Conservation (phyloP, 2,329 filamentous ascomycete species). For the Epichloe bromicola region DNA sequence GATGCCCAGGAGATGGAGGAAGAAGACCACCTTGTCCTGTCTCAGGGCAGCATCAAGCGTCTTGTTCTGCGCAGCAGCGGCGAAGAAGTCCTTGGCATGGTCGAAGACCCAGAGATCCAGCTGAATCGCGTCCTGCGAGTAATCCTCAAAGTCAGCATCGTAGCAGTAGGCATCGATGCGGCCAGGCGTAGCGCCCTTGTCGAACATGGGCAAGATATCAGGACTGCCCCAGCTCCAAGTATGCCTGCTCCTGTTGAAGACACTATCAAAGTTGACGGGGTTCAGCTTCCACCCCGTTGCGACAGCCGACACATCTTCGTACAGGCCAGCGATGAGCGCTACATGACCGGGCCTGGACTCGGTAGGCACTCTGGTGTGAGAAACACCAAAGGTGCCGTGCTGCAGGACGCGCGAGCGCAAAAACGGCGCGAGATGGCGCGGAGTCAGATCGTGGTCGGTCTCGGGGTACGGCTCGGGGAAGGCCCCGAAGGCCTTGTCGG, state of each 20-base stretch:
- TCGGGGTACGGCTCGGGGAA: constrained; percentile 75
- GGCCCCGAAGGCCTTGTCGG: constrained; percentile 93
- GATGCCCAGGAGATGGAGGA: constrained; percentile 81
- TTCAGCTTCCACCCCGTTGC: constrained; percentile 98
- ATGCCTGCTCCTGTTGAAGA: constrained; percentile 92
- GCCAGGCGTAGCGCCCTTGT: constrained; percentile 78
- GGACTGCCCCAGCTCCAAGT: constrained; percentile 99
- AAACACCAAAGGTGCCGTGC: constrained; percentile 91
- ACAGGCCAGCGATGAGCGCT: constrained; percentile 87
- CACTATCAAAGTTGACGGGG: constrained; percentile 95
- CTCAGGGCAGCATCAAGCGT: constrained; percentile 60
- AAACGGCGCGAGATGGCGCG: constrained; percentile 78
- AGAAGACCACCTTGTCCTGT: constrained; percentile 85
- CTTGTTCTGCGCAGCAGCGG: constrained; percentile 62
- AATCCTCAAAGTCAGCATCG: constrained; percentile 76
- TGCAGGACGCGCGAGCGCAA: constrained; percentile 77
- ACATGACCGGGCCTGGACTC: constrained; percentile 95
- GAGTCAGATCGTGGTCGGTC: constrained; percentile 49
- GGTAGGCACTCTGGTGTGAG: constrained; percentile 90
- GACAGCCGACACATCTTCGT: constrained; percentile 95
- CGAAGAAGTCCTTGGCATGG: constrained; percentile 76
- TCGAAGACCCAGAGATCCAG: constrained; percentile 96
- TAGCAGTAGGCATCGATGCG: constrained; percentile 82
- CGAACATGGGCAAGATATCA: constrained; percentile 95
- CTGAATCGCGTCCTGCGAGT: constrained; percentile 64